Evolutionary conservation across 192 early-diverging fungal genomes (phyloP).

Genomic region (Coemansia aciculifera): DNA sequence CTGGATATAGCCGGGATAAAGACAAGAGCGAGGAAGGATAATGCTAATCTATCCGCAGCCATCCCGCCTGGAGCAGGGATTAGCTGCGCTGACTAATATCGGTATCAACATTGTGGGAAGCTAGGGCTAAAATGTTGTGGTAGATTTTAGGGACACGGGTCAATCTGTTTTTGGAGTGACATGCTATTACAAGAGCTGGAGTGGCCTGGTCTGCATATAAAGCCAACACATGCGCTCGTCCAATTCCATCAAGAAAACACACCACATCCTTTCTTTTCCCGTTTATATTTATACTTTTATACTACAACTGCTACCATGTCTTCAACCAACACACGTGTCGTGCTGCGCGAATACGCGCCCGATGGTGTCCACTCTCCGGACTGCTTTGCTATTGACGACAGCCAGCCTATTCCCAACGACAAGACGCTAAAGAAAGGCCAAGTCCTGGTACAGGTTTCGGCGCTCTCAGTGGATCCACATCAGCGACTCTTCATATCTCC

Average conservation of each 20-base stretch:
- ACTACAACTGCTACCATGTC: not conserved
- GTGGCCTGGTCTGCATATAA: too few relatives aligned
- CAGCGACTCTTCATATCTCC: conserved; percentile 68
- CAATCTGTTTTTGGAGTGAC: too few relatives aligned
- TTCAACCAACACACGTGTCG: conserved; percentile 13
- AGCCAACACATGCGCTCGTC: too few relatives aligned
- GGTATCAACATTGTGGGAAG: not conserved
- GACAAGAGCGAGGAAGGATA: not conserved
- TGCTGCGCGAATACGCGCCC: conserved; percentile 27
- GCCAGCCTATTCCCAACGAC: conserved; percentile 19
- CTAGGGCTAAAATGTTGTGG: not conserved
- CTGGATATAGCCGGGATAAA: not conserved
- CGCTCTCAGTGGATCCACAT: conserved; percentile 76
- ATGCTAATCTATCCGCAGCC: not conserved
- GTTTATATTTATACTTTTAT: not conserved
- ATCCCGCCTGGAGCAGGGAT: not conserved
- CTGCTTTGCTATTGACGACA: conserved; percentile 24
- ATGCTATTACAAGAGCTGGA: too few relatives aligned
- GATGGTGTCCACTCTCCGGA: conserved; percentile 24
- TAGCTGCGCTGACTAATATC: not conserved
- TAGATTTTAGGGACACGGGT: too few relatives aligned
- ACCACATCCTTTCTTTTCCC: not conserved
- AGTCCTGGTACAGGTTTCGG: conserved; percentile 62
- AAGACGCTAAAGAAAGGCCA: conserved; percentile 20
- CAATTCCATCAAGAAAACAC: not conserved